Conservation (phyloP, 78 protist species). For the Speleostelium caveatum region DNA sequence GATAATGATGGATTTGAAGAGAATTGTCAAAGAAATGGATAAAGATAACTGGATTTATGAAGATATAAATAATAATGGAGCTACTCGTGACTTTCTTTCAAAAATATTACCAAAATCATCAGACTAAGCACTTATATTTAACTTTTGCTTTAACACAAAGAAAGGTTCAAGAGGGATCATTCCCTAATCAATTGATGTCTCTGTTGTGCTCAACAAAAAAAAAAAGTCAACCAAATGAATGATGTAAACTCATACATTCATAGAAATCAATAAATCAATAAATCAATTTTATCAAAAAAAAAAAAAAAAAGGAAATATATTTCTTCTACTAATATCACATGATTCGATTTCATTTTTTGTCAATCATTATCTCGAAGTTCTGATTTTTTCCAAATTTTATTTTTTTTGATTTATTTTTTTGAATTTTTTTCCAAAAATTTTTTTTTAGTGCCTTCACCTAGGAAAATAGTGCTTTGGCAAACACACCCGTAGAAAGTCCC, state of each 20-base stretch:
- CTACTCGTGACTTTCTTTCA: neutral
- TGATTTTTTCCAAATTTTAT: neutral
- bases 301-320: neutral
- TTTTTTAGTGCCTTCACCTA: no score
- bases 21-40: conserved; percentile 22
- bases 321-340: neutral
- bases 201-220: neutral
- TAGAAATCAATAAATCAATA: neutral
- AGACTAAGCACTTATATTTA: no score
- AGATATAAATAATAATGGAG: neutral
- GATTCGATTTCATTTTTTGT: no score
- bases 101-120: neutral
- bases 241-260: neutral
- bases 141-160: no score
- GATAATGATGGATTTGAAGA: conserved; percentile 2
- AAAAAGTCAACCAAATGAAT: neutral
- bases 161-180: no score
- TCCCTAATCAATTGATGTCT: no score
- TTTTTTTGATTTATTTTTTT: no score
- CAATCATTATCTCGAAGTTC: neutral
- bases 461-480: neutral
- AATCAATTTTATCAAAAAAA: neutral
- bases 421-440: no score
- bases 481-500: neutral
- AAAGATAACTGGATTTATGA: conserved; percentile 32